These are phyloP conservation scores for Crinitomyces ghanaensis DNA, from an alignment of 805 yeast species.

Conservation along the genomic window DNA sequence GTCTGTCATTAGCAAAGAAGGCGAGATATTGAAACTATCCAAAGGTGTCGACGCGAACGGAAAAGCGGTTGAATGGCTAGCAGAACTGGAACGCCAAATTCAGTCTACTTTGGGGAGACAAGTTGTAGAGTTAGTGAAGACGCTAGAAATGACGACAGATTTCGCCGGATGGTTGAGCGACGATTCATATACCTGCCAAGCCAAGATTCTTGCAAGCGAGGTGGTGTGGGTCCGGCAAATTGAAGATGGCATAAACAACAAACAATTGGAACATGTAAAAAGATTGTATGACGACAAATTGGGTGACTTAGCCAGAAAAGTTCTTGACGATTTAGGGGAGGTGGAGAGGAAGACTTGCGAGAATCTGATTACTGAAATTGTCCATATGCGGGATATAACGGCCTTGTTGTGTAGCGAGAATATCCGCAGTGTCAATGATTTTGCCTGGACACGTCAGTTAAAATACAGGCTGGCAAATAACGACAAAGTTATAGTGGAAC, in stretches of 20 bases:
- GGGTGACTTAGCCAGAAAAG: slow-evolving; percentile 24
- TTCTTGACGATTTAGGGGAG: slow-evolving; percentile 20
- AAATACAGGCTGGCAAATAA: slow-evolving; percentile 32
- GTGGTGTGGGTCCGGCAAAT: slow-evolving; percentile 40
- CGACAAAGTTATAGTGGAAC: slow-evolving; percentile 37
- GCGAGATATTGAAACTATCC: slow-evolving; percentile 40
- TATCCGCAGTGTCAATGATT: slow-evolving; percentile 15
- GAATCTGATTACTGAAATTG: slow-evolving; percentile 51
- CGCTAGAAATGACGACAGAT: slow-evolving; percentile 2
- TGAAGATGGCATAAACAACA: slow-evolving; percentile 23
- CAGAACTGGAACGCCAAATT: slow-evolving; percentile 43
- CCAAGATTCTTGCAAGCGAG: slow-evolving; percentile 41
- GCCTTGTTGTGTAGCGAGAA: slow-evolving; percentile 10
- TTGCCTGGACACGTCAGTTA: slow-evolving; percentile 43
- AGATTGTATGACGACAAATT: slow-evolving; percentile 5
- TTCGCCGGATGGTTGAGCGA: slow-evolving; percentile 31
- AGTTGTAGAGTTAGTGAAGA: slow-evolving; percentile 10
- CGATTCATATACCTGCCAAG: slow-evolving; percentile 43
- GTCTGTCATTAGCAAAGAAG: slow-evolving; percentile 51
- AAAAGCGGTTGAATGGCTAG: slow-evolving; percentile 61
- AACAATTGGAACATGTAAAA: not conserved
- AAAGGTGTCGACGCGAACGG: too few species aligned
- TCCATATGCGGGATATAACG: slow-evolving; percentile 44
- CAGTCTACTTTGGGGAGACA: slow-evolving; percentile 41
- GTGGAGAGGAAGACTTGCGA: slow-evolving; percentile 39